phyloP scores from a whole-genome alignment of 2,329 filamentous ascomycete genomes.

The Verticillium isaacii region DNA sequence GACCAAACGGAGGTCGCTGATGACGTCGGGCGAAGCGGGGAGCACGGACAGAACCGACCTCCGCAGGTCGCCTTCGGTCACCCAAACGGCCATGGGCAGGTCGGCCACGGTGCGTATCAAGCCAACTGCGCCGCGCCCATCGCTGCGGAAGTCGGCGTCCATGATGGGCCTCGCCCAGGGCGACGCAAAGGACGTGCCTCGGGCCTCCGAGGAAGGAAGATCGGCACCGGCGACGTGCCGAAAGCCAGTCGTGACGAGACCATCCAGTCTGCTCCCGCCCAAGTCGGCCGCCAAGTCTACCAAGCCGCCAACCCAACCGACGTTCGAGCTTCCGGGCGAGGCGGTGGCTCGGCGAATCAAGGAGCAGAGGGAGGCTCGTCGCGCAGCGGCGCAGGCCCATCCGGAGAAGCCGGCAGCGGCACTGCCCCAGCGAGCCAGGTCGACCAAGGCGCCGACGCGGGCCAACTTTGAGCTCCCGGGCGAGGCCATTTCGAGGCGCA shows the following conservation, averaged over 20 bases:
- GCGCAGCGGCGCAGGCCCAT: slow-evolving; percentile 26
- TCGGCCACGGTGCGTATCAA: slow-evolving; percentile 38
- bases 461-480: slow-evolving; percentile 60
- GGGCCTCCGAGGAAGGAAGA: slow-evolving; percentile 15
- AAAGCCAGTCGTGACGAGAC: slow-evolving; percentile 23
- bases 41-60: neutral
- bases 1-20: neutral
- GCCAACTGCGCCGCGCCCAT: slow-evolving; percentile 28
- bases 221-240: slow-evolving; percentile 16
- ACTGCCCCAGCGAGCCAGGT: slow-evolving; percentile 41
- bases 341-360: slow-evolving; percentile 53
- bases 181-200: neutral
- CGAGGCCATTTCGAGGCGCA: slow-evolving; percentile 52
- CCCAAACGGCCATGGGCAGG: slow-evolving; percentile 30
- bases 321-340: slow-evolving; percentile 60
- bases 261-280: slow-evolving; percentile 37
- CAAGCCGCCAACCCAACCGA: slow-evolving; percentile 49
- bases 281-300: slow-evolving; percentile 45
- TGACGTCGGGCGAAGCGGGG: neutral
- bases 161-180: slow-evolving; percentile 28
- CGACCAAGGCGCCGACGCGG: slow-evolving; percentile 45
- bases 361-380: slow-evolving; percentile 54
- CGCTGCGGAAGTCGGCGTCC: slow-evolving; percentile 37
- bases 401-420: slow-evolving; percentile 13
- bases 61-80: slow-evolving; percentile 11